phyloP scores from a whole-genome alignment of 176 grass and related monocot species.

The Chrysopogon serrulatus region DNA sequence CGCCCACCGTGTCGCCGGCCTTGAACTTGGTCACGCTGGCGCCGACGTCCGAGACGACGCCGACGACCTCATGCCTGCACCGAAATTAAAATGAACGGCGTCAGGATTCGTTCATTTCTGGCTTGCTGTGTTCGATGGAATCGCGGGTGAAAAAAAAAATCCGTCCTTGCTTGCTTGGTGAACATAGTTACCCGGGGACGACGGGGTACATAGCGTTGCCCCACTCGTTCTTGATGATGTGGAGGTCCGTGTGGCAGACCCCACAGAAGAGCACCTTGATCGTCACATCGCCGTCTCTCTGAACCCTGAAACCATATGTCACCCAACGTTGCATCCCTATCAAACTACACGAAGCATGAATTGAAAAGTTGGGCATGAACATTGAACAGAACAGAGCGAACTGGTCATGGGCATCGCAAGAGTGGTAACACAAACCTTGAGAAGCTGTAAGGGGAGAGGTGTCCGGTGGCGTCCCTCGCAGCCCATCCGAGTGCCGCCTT shows the following conservation, averaged over 20 bases:
- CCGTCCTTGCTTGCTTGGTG: no score
- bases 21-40: conserved; percentile 8
- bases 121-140: neutral
- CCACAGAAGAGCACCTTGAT: conserved; percentile 42
- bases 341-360: no score
- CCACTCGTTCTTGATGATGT: conserved; percentile 34
- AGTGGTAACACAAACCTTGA: conserved; percentile 3
- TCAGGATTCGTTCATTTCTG: no score
- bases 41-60: conserved; percentile 20
- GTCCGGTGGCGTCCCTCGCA: conserved; percentile 50
- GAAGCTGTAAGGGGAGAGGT: conserved; percentile 57
- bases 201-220: conserved; percentile 34
- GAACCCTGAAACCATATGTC: neutral
- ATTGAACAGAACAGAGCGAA: no score
- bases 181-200: conserved; percentile 23
- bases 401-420: no score
- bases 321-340: neutral
- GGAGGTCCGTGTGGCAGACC: conserved; percentile 40
- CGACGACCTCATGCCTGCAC: conserved; percentile 14
- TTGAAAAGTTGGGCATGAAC: no score
- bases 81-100: no score
- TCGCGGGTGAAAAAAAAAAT: no score
- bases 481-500: conserved; percentile 53
- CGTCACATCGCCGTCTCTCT: conserved; percentile 33
- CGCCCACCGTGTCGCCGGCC: conserved; percentile 30